Conservation (phyloP, 129 eudicot genomes). For the Lonicera japonica region DNA sequence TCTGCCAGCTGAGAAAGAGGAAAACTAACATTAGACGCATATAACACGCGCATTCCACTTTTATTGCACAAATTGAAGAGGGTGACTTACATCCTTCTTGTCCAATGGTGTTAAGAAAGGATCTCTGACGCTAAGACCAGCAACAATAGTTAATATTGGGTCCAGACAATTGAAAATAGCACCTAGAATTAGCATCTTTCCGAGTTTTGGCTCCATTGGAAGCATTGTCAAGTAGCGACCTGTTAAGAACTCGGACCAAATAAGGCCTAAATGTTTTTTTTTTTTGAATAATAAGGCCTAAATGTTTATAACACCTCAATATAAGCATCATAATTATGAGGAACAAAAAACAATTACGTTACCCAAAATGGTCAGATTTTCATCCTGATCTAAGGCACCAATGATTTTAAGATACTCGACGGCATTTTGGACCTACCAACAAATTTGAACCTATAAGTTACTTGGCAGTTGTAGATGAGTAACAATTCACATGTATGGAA, state of each 20-base stretch:
- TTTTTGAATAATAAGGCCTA: too few relatives aligned
- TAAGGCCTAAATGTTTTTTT: too few relatives aligned
- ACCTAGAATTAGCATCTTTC: constrained; percentile 92
- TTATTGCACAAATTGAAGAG: neutral
- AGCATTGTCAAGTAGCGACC: constrained; percentile 84
- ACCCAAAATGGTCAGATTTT: constrained; percentile 84
- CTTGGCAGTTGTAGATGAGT: neutral
- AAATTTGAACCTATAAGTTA: neutral
- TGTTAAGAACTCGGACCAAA: constrained; percentile 25
- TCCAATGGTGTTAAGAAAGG: constrained; percentile 93
- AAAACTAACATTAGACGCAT: neutral
- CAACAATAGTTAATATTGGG: constrained; percentile 79
- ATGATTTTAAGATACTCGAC: constrained; percentile 79
- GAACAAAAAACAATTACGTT: constrained; percentile 10
- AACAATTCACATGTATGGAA: neutral
- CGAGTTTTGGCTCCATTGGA: constrained; percentile 98
- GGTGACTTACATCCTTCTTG: constrained; percentile 78
- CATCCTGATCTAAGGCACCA: constrained; percentile 87
- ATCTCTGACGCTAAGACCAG: constrained; percentile 91
- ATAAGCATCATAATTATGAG: constrained; percentile 9
- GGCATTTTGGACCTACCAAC: constrained; percentile 86
- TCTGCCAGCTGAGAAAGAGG: constrained; percentile 74
- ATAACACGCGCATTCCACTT: neutral
- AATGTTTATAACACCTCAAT: constrained; percentile 2
- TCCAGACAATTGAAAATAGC: constrained; percentile 75